A percentile compares a stretch with the other conserved stretches of the same genome.
Evolutionary conservation across 2,329 filamentous ascomycete species (phyloP).

Genomic region (Ophiostoma sp.): DNA sequence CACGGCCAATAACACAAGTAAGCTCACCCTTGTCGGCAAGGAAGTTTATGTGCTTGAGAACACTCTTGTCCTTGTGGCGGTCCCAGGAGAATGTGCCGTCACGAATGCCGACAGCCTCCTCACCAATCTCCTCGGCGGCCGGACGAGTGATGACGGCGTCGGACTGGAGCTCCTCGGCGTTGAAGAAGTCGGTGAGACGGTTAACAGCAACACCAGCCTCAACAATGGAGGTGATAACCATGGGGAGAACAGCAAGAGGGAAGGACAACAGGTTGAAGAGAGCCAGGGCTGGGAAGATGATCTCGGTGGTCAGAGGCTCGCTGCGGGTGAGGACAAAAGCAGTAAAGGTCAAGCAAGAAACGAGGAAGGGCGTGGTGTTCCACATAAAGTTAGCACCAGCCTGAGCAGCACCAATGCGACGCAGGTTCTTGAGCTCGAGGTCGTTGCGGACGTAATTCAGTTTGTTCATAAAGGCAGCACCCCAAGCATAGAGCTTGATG

Average conservation of each 20-base stretch:
- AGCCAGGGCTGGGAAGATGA: slow-evolving; percentile 89
- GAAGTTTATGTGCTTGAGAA: slow-evolving; percentile 79
- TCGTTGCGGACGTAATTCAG: slow-evolving; percentile 95
- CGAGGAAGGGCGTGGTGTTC: slow-evolving; percentile 94
- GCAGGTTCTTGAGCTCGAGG: slow-evolving; percentile 86
- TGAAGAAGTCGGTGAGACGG: slow-evolving; percentile 77
- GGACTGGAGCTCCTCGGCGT: slow-evolving; percentile 80
- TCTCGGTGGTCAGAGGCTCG: slow-evolving; percentile 79
- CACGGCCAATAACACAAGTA: slow-evolving; percentile 85
- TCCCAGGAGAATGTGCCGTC: slow-evolving; percentile 95
- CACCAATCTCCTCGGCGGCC: slow-evolving; percentile 67
- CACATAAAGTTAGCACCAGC: slow-evolving; percentile 96
- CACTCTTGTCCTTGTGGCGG: slow-evolving; percentile 64
- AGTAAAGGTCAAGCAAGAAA: slow-evolving; percentile 93
- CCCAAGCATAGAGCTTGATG: slow-evolving; percentile 98
- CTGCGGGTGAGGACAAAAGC: slow-evolving; percentile 85
- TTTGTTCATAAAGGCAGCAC: slow-evolving; percentile 93
- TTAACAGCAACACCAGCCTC: slow-evolving; percentile 90
- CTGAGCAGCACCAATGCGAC: slow-evolving; percentile 92
- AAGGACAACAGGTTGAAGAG: slow-evolving; percentile 96
- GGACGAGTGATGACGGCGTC: slow-evolving; percentile 71
- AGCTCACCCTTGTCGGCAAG: slow-evolving; percentile 88
- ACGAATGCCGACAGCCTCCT: slow-evolving; percentile 77
- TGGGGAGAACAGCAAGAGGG: slow-evolving; percentile 85
- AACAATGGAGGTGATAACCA: slow-evolving; percentile 96